phyloP scores from a whole-genome alignment of 169 alveolate species.

The Plasmodium cynomolgi region DNA sequence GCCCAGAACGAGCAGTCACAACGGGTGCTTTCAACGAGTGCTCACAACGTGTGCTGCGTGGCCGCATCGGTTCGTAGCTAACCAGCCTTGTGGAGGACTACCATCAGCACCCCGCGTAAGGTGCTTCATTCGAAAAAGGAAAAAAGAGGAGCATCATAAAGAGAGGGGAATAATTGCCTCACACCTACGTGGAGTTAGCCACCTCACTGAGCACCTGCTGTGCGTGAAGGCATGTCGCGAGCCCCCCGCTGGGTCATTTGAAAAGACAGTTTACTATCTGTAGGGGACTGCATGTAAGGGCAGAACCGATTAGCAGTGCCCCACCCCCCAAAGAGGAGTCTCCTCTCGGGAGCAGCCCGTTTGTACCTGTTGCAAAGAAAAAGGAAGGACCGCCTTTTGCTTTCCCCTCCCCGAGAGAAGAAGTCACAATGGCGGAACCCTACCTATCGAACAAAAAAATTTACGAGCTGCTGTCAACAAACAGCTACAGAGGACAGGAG shows the following conservation, averaged over 20 bases:
- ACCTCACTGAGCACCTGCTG: no score
- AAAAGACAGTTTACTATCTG: neutral
- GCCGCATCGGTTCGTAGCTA: neutral
- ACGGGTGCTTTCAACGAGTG: neutral
- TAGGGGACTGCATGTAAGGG: neutral
- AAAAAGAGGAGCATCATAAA: neutral
- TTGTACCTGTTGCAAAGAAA: neutral
- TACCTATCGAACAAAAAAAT: constrained; percentile 46
- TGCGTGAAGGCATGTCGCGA: neutral
- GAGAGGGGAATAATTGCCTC: neutral
- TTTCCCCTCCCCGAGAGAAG: neutral
- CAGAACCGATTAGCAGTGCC: neutral
- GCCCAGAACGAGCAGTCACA: neutral
- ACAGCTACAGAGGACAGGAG: constrained; percentile 24
- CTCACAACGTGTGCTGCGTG: neutral
- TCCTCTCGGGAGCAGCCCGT: neutral
- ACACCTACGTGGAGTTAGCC: neutral
- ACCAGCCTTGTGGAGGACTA: neutral
- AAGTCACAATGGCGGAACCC: neutral
- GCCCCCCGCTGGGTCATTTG: neutral
- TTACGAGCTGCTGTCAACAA: constrained; percentile 16
- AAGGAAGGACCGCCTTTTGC: neutral
- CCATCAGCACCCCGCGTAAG: neutral
- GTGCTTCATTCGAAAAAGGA: neutral
- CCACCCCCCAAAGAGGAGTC: neutral